These are phyloP conservation scores for Nicotiana rustica DNA, from an alignment of 305 asterid species.

Conservation along the genomic window DNA sequence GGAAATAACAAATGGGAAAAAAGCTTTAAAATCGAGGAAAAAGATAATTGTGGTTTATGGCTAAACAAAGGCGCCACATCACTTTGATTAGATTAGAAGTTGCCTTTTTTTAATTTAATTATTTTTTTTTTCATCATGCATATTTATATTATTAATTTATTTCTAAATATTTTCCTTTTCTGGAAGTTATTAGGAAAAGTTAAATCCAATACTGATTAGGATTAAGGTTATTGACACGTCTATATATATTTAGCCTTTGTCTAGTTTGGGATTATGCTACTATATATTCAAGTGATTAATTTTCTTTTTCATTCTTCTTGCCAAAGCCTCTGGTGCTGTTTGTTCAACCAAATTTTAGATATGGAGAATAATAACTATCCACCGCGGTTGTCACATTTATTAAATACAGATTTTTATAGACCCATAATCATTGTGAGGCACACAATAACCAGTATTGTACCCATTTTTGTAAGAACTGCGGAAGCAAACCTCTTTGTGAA, in stretches of 20 bases:
- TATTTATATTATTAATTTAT: too few relatives aligned
- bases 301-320: not conserved
- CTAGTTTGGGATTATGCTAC: not conserved
- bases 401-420: not conserved
- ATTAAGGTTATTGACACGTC: not conserved
- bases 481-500: conserved; percentile 19
- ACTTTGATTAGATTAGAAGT: too few relatives aligned
- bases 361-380: not conserved
- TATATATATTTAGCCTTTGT: not conserved
- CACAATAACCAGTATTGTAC: conserved; percentile 13
- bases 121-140: too few relatives aligned
- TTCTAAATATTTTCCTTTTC: too few relatives aligned
- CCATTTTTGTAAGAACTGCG: not conserved
- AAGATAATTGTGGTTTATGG: too few relatives aligned
- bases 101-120: too few relatives aligned
- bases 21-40: too few relatives aligned
- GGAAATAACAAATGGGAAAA: too few relatives aligned
- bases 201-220: not conserved
- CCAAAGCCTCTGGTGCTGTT: not conserved
- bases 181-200: too few relatives aligned
- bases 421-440: not conserved
- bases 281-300: not conserved
- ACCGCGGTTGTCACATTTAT: not conserved
- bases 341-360: not conserved
- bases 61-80: too few relatives aligned